Base-by-base conservation (phyloP, 179 eudicot species). In the Patellifolia procumbens region DNA sequence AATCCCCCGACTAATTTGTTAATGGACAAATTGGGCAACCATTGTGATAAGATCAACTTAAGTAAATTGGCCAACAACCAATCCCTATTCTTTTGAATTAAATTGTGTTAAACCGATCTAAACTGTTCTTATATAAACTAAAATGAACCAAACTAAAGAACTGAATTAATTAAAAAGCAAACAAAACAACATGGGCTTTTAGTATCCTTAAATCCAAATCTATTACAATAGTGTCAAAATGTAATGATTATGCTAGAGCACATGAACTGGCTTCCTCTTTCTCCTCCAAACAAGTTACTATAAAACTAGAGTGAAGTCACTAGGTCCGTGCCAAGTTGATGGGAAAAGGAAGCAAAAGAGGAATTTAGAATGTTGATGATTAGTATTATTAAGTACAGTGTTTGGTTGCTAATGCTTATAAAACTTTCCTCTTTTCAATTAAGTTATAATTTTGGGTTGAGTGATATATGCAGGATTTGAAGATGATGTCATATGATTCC, bases 401-500 rank as follows among this genome's bases (percentile, higher is more conserved):
- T 26, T 58, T 73, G 66, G 51, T 56, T 61, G 19, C 19, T 60
- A 43, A 43, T 60, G 76, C 43, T 74, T 28, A 15, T 35, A 19
- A n/a, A 24, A 37, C 78, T 75, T 65, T 62, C 67, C 31, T 62
- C 67, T 62, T 62, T 62, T 62, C 22, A 16, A 31, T 62, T 12
- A 62, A 29, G 67, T 15, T 31, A 62, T 62, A 1, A 62, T 62
- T 62, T 12, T 62, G n/a, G 1, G 12, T 20, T 12, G 16, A 39
- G 52, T 35, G 43, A 53, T 52, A 34, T 19, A 20, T 53, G 71
- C 24, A 67, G 61, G 67, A 43, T 68, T 66, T 69, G 31, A 19
- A 58, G 59, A 68, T 77, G 74, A 77, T 59, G 80, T 77, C 68
- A 70, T 58, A 15, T 68, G 80, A 70, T 69, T 77, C 74, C 66